Percentiles rank a stretch among this genome's conserved stretches.
Evolutionary conservation across 768 basidiomycete species (phyloP).

Genomic region (Agaricus sinodeliciosus): DNA sequence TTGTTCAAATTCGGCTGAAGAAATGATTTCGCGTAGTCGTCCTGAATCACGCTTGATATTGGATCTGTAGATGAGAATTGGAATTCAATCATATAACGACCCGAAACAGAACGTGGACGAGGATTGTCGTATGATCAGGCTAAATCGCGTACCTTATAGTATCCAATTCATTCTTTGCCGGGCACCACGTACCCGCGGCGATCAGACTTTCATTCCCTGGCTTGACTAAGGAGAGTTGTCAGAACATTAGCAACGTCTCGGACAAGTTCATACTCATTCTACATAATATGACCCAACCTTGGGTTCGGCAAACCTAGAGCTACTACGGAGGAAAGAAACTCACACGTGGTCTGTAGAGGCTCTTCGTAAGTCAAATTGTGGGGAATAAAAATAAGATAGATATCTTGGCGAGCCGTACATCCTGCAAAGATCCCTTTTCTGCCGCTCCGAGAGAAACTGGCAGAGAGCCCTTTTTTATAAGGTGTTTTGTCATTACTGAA

Average conservation of each 20-base stretch:
- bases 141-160: conserved; percentile 49
- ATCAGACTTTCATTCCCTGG: conserved; percentile 64
- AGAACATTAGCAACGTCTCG: not conserved
- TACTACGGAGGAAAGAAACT: conserved; percentile 14
- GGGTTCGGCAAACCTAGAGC: no score
- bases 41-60: conserved; percentile 57
- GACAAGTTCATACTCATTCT: not conserved
- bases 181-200: conserved; percentile 79
- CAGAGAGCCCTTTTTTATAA: conserved; percentile 79
- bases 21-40: conserved; percentile 63
- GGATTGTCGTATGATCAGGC: not conserved
- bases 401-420: conserved; percentile 44
- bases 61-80: conserved; percentile 27
- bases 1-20: conserved; percentile 61
- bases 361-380: not conserved
- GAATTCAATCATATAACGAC: not conserved
- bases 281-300: not conserved
- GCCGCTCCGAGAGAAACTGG: conserved; percentile 84
- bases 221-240: conserved; percentile 36
- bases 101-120: not conserved
- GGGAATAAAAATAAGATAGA: not conserved
- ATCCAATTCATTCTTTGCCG: conserved; percentile 70
- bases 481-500: conserved; percentile 96
- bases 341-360: conserved; percentile 54
- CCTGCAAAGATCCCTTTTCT: conserved; percentile 85